Conservation (phyloP, 2,329 filamentous ascomycete species). For the Fonsecaea monophora region DNA sequence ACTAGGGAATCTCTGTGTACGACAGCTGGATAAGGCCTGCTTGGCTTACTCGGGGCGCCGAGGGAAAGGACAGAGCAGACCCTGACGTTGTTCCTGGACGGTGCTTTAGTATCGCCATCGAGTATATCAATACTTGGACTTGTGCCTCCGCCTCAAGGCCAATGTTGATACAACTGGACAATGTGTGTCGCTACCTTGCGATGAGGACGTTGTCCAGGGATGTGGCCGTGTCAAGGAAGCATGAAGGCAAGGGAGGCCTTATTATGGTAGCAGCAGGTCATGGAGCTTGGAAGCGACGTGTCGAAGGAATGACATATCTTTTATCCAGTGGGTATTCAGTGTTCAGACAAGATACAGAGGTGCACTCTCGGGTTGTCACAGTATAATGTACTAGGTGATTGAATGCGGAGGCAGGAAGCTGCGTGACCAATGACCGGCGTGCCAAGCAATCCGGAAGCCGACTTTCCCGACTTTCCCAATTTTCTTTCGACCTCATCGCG, state of each 20-base stretch:
- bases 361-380: background rate
- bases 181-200: background rate
- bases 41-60: background rate
- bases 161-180: background rate
- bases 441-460: constrained; percentile 13
- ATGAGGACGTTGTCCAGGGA: background rate
- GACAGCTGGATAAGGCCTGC: background rate
- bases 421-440: background rate
- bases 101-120: background rate
- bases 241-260: background rate
- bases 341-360: background rate
- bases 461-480: background rate
- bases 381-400: background rate
- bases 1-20: background rate
- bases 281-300: background rate
- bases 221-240: background rate
- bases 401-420: background rate
- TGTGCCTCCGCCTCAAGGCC: background rate
- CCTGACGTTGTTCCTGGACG: background rate
- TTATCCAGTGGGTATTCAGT: background rate
- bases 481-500: constrained; percentile 16
- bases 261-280: background rate
- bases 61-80: background rate
- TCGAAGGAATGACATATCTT: background rate
- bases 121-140: background rate